These are phyloP conservation scores for Tuber melanosporum DNA, from an alignment of 495 filamentous ascomycete species.

Conservation along the genomic window DNA sequence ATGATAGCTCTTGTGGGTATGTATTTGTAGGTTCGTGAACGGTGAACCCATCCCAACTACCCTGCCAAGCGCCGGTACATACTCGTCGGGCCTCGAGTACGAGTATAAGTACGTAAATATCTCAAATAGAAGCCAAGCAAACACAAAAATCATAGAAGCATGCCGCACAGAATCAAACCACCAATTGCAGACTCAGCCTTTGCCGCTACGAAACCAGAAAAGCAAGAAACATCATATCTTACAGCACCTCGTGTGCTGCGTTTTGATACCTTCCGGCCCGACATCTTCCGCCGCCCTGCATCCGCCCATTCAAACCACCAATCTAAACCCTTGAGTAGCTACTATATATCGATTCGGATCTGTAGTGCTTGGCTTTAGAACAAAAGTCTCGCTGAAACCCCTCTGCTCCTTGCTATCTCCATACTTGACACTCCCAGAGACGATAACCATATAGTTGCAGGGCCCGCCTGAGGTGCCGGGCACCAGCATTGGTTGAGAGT, in stretches of 20 bases:
- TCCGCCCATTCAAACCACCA: constrained; percentile 29
- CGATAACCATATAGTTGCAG: constrained; percentile 56
- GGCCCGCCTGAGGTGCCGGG: constrained; percentile 43
- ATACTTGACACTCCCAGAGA: constrained; percentile 57
- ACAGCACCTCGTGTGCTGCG: neutral
- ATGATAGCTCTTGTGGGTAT: neutral
- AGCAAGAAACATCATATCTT: neutral
- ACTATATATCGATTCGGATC: constrained; percentile 37
- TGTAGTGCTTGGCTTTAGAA: constrained; percentile 55
- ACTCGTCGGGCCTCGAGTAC: too few relatives aligned
- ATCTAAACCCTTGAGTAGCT: constrained; percentile 41
- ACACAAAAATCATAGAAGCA: neutral
- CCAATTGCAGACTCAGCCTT: neutral
- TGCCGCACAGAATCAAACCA: neutral
- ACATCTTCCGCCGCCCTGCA: neutral
- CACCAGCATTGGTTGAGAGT: constrained; percentile 61
- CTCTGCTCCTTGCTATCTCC: constrained; percentile 49
- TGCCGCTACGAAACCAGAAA: neutral
- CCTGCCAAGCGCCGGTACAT: neutral
- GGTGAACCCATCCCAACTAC: neutral
- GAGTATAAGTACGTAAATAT: neutral
- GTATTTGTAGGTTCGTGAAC: neutral
- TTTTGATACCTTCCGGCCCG: neutral
- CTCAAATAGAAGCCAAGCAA: neutral
- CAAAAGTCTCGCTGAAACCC: constrained; percentile 62